phyloP scores from a whole-genome alignment of 176 grass and related monocot genomes.

The Oropetium thomaeum region DNA sequence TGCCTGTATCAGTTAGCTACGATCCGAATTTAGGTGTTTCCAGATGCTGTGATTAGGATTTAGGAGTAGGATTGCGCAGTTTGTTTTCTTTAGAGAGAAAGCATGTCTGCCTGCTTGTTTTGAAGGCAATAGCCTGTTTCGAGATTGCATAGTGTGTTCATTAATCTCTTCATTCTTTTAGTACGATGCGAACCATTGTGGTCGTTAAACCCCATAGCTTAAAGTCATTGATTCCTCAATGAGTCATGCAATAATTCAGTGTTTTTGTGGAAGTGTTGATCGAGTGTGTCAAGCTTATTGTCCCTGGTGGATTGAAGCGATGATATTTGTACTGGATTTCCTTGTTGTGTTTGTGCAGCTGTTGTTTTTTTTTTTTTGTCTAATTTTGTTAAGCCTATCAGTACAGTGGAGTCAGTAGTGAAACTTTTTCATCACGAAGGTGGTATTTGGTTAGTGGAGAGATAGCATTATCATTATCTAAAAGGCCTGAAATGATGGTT shows the following conservation, averaged over 20 bases:
- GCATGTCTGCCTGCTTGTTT: too few relatives aligned
- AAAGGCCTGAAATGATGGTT: not conserved
- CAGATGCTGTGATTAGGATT: not conserved
- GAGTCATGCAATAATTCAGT: not conserved
- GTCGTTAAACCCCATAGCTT: not conserved
- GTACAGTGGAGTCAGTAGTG: not conserved
- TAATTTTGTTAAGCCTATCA: not conserved
- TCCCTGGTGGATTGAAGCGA: not conserved
- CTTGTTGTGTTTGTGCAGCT: not conserved
- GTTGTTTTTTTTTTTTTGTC: not conserved
- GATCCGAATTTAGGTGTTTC: conserved; percentile 8
- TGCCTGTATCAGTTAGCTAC: not conserved
- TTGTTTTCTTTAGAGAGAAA: too few relatives aligned
- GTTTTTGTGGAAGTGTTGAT: not conserved
- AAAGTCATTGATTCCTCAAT: not conserved
- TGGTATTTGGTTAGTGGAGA: not conserved
- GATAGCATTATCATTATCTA: not conserved
- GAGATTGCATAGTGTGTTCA: not conserved
- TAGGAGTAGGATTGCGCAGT: not conserved
- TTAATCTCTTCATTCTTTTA: conserved; percentile 1
- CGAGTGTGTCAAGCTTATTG: conserved; percentile 3
- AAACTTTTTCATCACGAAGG: not conserved
- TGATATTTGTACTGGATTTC: not conserved
- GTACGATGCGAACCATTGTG: not conserved
- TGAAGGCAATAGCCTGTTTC: too few relatives aligned